phyloP scores from a whole-genome alignment of 768 basidiomycete species.

The Collybiopsis confluens region DNA sequence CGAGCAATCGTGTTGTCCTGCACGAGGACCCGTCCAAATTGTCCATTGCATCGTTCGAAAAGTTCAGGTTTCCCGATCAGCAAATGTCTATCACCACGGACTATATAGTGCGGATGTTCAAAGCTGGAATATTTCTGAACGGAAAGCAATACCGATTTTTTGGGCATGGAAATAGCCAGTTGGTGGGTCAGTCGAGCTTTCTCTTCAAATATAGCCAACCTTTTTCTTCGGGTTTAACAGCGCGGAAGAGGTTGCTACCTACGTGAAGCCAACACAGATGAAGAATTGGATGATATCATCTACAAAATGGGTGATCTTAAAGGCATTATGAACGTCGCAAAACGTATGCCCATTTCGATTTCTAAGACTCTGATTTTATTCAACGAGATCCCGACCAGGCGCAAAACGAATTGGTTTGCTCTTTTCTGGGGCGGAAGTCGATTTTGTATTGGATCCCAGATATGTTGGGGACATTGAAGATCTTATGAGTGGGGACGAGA shows the following conservation, averaged over 20 bases:
- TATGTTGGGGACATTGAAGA: conserved; percentile 54
- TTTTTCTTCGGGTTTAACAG: conserved; percentile 24
- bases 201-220: too few relatives aligned
- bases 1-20: conserved; percentile 56
- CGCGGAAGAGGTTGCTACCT: conserved; percentile 62
- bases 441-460: conserved; percentile 48
- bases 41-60: conserved; percentile 48
- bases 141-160: conserved; percentile 63
- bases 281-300: conserved; percentile 54
- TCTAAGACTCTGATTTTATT: too few relatives aligned
- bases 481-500: conserved; percentile 50
- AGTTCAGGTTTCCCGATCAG: conserved; percentile 51
- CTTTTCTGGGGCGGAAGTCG: conserved; percentile 61
- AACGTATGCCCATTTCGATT: conserved; percentile 33
- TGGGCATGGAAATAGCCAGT: conserved; percentile 67
- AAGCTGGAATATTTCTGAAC: conserved; percentile 53
- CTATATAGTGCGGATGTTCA: conserved; percentile 53
- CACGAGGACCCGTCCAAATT: conserved; percentile 55
- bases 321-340: conserved; percentile 59
- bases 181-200: too few relatives aligned
- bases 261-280: conserved; percentile 47
- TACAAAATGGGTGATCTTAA: conserved; percentile 56
- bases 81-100: conserved; percentile 45
- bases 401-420: conserved; percentile 67
- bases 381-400: conserved; percentile 31